Percentiles rank a stretch among this genome's conserved stretches.
Evolutionary conservation across 345 rosid species (phyloP).

Genomic region (Euphorbia pulcherrima): DNA sequence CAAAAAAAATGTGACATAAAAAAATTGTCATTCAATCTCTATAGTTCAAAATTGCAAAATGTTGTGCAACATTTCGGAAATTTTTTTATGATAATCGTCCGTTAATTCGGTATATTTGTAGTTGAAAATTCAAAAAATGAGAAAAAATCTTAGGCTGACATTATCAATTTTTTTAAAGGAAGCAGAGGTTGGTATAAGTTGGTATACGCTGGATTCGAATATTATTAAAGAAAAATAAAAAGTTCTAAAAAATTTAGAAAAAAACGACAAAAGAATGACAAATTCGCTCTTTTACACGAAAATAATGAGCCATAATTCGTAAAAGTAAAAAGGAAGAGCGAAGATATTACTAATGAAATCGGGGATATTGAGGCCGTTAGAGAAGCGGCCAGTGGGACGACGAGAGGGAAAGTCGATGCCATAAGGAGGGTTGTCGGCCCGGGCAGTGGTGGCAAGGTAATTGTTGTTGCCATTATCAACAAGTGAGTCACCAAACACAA

Average conservation of each 20-base stretch:
- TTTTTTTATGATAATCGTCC: too few relatives aligned
- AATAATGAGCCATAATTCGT: too few relatives aligned
- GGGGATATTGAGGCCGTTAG: slow-evolving; percentile 23
- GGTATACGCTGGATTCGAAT: too few relatives aligned
- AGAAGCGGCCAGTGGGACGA: slow-evolving; percentile 29
- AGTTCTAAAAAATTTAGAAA: background rate
- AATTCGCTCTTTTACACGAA: too few relatives aligned
- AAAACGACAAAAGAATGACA: background rate
- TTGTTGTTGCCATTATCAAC: slow-evolving; percentile 30
- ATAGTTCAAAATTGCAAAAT: background rate
- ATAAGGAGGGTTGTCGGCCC: slow-evolving; percentile 22
- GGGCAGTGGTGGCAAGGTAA: slow-evolving; percentile 18
- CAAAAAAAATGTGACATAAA: background rate
- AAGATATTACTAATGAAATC: slow-evolving; percentile 13
- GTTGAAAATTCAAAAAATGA: too few relatives aligned
- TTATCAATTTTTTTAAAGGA: too few relatives aligned
- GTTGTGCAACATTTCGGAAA: too few relatives aligned
- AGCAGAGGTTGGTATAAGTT: too few relatives aligned
- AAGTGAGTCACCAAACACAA: slow-evolving; percentile 28
- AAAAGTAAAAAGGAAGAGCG: background rate
- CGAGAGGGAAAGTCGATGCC: slow-evolving; percentile 27
- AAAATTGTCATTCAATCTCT: background rate
- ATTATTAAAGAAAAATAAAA: too few relatives aligned
- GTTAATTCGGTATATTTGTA: too few relatives aligned
- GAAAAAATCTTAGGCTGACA: too few relatives aligned